Conservation (phyloP, 2,329 filamentous ascomycete species). For the Zymoseptoria passerinii region DNA sequence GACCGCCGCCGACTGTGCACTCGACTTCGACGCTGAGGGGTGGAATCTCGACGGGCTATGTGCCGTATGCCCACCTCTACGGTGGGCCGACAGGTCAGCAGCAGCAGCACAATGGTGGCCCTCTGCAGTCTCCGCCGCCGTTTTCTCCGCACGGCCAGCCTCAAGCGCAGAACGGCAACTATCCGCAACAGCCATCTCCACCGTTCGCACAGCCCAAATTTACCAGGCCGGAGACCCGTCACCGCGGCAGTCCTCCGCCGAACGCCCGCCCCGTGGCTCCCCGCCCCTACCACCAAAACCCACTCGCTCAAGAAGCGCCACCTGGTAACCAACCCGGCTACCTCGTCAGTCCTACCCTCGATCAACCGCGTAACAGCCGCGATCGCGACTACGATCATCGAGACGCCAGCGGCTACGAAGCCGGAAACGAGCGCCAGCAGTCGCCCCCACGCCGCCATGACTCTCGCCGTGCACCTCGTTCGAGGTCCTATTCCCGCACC, state of each 20-base stretch:
- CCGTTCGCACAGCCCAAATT: constrained; percentile 18
- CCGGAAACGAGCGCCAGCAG: not conserved
- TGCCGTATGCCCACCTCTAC: constrained; percentile 31
- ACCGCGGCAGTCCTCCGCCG: not conserved
- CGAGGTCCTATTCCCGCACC: not conserved
- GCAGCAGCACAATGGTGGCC: constrained; percentile 1
- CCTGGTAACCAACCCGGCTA: constrained; percentile 15
- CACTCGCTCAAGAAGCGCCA: constrained; percentile 20
- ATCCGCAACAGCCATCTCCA: constrained; percentile 14
- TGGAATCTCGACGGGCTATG: constrained; percentile 23
- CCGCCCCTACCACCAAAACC: constrained; percentile 21
- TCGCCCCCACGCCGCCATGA: not conserved
- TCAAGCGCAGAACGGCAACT: constrained; percentile 2
- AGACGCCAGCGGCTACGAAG: constrained; percentile 1
- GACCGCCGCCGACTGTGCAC: constrained; percentile 3
- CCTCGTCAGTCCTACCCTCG: constrained; percentile 9
- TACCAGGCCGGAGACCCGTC: constrained; percentile 15
- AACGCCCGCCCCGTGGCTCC: not conserved
- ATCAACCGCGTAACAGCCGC: not conserved
- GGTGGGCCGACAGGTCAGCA: constrained; percentile 12
- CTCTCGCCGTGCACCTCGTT: constrained; percentile 1
- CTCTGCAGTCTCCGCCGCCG: constrained; percentile 15
- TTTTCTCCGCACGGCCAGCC: constrained; percentile 14
- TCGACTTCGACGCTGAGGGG: constrained; percentile 17
- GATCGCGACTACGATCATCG: not conserved